phyloP scores from a whole-genome alignment of 2,329 filamentous ascomycete species.

The Cladophialophora immunda region DNA sequence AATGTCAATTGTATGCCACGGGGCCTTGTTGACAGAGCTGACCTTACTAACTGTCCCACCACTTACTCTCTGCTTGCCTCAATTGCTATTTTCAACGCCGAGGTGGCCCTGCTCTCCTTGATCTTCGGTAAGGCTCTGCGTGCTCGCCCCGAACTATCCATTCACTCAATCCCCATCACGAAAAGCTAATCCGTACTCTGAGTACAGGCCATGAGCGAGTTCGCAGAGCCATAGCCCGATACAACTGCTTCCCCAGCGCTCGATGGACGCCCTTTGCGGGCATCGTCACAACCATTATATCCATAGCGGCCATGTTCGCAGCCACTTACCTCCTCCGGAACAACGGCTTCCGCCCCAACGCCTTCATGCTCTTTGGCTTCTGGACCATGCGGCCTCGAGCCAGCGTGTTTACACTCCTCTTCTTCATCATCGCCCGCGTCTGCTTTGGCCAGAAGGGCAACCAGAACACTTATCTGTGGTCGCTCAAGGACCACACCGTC shows the following conservation, averaged over 20 bases:
- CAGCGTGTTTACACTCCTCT: conserved; percentile 7
- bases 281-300: conserved; percentile 10
- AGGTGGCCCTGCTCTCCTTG: conserved; percentile 12
- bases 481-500: conserved; percentile 12
- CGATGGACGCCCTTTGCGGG: conserved; percentile 16
- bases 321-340: conserved; percentile 17
- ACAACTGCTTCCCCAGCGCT: conserved; percentile 6
- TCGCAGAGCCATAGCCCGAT: neutral
- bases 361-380: conserved; percentile 17
- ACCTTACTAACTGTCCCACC: conserved; percentile 13
- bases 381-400: conserved; percentile 21
- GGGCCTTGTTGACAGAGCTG: conserved; percentile 12
- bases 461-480: conserved; percentile 12
- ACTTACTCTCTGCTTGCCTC: conserved; percentile 12
- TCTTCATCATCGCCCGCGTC: conserved; percentile 13
- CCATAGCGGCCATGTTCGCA: conserved; percentile 11
- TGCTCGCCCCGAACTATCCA: neutral
- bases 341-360: conserved; percentile 12
- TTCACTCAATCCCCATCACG: neutral
- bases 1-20: conserved; percentile 14
- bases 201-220: conserved; percentile 7
- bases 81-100: conserved; percentile 14
- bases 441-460: conserved; percentile 10
- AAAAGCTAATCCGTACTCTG: neutral
- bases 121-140: conserved; percentile 6